These are phyloP conservation scores for Aureobasidium lini DNA, from an alignment of 2,329 filamentous ascomycete genomes.

Conservation along the genomic window DNA sequence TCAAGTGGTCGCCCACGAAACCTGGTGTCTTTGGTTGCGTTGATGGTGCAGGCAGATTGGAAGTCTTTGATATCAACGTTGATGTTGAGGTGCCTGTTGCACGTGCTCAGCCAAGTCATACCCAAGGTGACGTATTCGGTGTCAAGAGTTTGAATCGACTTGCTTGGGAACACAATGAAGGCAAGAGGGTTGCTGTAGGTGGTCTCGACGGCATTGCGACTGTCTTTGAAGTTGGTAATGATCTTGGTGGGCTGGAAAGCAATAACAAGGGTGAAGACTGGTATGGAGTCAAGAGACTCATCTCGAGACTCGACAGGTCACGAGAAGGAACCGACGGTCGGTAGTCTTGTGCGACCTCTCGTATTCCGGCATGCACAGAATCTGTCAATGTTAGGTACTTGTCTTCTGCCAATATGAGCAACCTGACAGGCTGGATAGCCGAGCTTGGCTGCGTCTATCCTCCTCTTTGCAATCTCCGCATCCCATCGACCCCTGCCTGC, in stretches of 20 bases:
- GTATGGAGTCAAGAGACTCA: constrained; percentile 83
- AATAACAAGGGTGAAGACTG: constrained; percentile 77
- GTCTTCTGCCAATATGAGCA: neutral
- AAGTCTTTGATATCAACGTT: constrained; percentile 90
- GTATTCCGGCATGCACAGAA: neutral
- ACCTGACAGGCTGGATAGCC: neutral
- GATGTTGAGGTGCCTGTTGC: constrained; percentile 89
- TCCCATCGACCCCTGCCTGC: neutral
- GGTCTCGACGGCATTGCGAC: constrained; percentile 86
- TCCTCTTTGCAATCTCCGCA: constrained; percentile 3
- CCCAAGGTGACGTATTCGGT: constrained; percentile 33
- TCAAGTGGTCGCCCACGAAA: constrained; percentile 87
- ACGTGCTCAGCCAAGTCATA: constrained; percentile 46
- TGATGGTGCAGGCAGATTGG: constrained; percentile 83
- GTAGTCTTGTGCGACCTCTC: constrained; percentile 5
- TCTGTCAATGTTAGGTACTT: neutral
- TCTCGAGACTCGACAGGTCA: constrained; percentile 59
- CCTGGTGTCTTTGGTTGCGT: constrained; percentile 92
- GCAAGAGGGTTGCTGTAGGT: constrained; percentile 77
- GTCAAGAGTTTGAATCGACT: constrained; percentile 82
- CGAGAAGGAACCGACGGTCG: constrained; percentile 20
- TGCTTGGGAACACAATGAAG: constrained; percentile 87
- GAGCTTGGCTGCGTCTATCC: constrained; percentile 5
- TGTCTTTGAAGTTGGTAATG: constrained; percentile 81
- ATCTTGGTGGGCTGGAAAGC: constrained; percentile 76